Evolutionary conservation across 495 filamentous ascomycete genomes (phyloP), one percentile per base, ranked within the genome.

Genomic region (Penicillium steckii): DNA sequence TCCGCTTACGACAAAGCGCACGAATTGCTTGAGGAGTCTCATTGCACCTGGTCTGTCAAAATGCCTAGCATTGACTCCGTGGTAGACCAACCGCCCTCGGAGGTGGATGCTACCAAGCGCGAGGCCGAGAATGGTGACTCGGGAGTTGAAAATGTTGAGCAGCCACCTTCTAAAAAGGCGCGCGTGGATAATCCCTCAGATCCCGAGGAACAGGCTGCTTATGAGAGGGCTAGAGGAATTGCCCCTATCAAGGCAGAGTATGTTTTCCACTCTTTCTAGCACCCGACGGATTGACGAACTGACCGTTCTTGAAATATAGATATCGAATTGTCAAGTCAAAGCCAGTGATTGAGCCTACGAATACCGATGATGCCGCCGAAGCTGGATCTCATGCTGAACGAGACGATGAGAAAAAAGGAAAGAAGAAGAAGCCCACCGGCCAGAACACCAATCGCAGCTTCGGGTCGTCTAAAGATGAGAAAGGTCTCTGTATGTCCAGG

Each of bases 371-470:
- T 65, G 85, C 80, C 30, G 90, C 87, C 35, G 89, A 89, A 59
- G 83, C 76, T 17, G 78, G 78, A 12, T 63, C 72, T 22, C 75
- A 77, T 57, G 68, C 65, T 21, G 61, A 72, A 12, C 67, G 70
- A 26, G 70, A 72, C 27, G 59, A 61, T 29, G 57, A 55, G 15
- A 50, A 56, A 8, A 55, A 62, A 5, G 69, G 73, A 56, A 76
- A 78, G 65, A 85, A 83, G 55, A 86, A 85, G 62, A 86, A 87
- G 59, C 73, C 80, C 17, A 79, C 79, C 35, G 91, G 93, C 23
- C 94, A 97, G 66, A 97, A 98, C 63, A 91, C 83, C 53, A 83
- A 80, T 55, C 83, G 94, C 45, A 81, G 80, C n/a, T 98, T 95
- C 62, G 93, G 91, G 37, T 81, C 68, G 35, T 91, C 89, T 15